Evolutionary conservation across 805 yeast genomes (phyloP), one percentile per base, ranked within the genome.

Genomic region (Kazachstania kunashirensis): DNA sequence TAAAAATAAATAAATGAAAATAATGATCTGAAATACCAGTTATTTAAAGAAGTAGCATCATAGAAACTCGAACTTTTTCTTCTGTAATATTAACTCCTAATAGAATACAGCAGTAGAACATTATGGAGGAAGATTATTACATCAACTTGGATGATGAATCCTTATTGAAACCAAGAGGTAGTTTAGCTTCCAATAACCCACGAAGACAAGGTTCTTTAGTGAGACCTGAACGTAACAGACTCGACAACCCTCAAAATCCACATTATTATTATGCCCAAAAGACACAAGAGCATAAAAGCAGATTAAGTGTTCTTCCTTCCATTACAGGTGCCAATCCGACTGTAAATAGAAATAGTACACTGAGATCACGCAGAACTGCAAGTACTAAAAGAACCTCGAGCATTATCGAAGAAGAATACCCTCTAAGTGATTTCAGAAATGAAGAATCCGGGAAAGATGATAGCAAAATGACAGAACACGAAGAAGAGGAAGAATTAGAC

Each of bases 201-300:
- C 33, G 50, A 44, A 33, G 63, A 52, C 49, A 57, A 51, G 53
- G 75, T 47, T 82, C 96, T 0, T 65, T 89, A 43, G 81, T 89
- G 23, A 71, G 84, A 43, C 94, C 94, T 3, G 97, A 89, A 52
- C 73, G 97, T 47, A 77, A 81, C 27, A 62, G 76, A 33, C 53
- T 71, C 36, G 70, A 75, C 44, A 68, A 75, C 48, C 75, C 73
- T n/a, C 70, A 69, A 36, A 82, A 83, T 54, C 92, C 89, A 3
- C 75, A 79, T 39, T 82, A 68, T 59, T 85, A 82, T 57, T 85
- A 84, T 57, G 71, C 82, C 11, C 85, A 79, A 47, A 77, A 77
- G 26, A 77, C 84, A 2, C 72, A 77, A 29, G 79, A 78, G 42
- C 78, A 80, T 49, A 65, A 75, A 10, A 70, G 67, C 38, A 77